Percentiles rank a stretch among this genome's conserved stretches.
Conservation (phyloP, 2,329 filamentous ascomycete genomes). For the Didymellaceae sp. region DNA sequence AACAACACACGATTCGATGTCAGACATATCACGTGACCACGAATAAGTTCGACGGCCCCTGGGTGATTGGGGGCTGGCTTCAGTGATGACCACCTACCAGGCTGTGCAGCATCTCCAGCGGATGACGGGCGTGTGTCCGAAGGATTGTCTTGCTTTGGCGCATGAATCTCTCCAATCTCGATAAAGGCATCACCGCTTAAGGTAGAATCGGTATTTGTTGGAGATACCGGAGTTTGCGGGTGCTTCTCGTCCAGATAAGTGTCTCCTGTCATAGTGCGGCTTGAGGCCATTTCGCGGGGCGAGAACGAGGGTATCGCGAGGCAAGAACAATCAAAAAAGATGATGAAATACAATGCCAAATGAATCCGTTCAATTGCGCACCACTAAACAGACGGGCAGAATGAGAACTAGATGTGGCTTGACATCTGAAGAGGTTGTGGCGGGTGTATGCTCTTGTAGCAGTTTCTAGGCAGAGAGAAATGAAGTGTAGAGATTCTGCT, state of each 20-base stretch:
- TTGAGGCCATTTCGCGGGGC: conserved; percentile 36
- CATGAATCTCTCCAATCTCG: conserved; percentile 34
- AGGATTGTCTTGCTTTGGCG: conserved; percentile 12
- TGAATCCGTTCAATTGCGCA: neutral
- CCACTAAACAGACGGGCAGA: neutral
- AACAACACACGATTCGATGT: neutral
- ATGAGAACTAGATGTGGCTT: conserved; percentile 14
- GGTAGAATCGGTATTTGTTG: conserved; percentile 38
- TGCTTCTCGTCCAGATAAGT: conserved; percentile 35
- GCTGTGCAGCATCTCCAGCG: conserved; percentile 36
- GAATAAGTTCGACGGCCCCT: no score
- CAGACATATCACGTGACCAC: no score
- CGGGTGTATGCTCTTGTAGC: conserved; percentile 1
- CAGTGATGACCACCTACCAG: conserved; percentile 34
- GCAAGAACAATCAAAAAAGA: neutral
- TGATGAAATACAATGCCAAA: neutral
- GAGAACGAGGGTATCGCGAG: neutral
- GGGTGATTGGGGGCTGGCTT: conserved; percentile 23
- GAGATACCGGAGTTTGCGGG: conserved; percentile 35
- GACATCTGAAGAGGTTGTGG: neutral
- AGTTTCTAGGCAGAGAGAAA: neutral
- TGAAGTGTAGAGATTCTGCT: neutral
- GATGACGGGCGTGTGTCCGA: conserved; percentile 21
- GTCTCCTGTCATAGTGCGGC: conserved; percentile 42
- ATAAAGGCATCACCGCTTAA: conserved; percentile 42